Conservation (phyloP, 106 monocot species). For the Acorus gramineus region DNA sequence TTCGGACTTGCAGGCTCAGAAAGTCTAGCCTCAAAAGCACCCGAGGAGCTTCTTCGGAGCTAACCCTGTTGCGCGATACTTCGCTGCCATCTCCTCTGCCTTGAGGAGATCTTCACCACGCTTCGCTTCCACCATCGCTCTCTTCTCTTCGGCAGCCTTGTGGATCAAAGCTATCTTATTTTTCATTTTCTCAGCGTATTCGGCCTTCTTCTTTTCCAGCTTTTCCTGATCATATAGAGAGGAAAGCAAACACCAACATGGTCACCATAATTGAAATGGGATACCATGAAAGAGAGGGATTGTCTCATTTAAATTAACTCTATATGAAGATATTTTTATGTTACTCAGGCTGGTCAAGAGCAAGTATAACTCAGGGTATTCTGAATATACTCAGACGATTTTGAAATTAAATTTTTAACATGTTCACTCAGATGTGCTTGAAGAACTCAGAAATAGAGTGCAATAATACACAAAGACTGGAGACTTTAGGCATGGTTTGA, state of each 20-base stretch:
- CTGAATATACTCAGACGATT: too few species aligned
- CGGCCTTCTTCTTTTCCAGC: slow-evolving; percentile 35
- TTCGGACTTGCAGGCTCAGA: neutral
- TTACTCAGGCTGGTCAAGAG: too few species aligned
- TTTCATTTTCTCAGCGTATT: slow-evolving; percentile 34
- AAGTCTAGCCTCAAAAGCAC: slow-evolving; percentile 18
- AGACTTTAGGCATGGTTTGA: too few species aligned
- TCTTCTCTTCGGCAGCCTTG: slow-evolving; percentile 50
- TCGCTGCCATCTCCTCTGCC: slow-evolving; percentile 34
- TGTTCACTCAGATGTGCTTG: too few species aligned
- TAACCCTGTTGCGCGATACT: slow-evolving; percentile 21
- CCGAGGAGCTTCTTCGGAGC: slow-evolving; percentile 20
- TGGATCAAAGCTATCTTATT: slow-evolving; percentile 41
- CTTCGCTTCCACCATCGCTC: slow-evolving; percentile 23
- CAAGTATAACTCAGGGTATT: too few species aligned
- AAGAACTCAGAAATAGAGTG: too few species aligned
- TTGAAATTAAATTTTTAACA: too few species aligned
- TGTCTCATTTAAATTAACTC: too few species aligned
- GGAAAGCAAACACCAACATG: neutral
- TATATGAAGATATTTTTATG: too few species aligned
- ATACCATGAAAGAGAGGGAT: too few species aligned
- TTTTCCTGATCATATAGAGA: slow-evolving; percentile 19
- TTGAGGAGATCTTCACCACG: slow-evolving; percentile 24
- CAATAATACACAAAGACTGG: too few species aligned
- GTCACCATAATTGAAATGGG: too few species aligned